These are phyloP conservation scores for Nasturtium officinale DNA, from an alignment of 345 rosid genomes.

Conservation along the genomic window DNA sequence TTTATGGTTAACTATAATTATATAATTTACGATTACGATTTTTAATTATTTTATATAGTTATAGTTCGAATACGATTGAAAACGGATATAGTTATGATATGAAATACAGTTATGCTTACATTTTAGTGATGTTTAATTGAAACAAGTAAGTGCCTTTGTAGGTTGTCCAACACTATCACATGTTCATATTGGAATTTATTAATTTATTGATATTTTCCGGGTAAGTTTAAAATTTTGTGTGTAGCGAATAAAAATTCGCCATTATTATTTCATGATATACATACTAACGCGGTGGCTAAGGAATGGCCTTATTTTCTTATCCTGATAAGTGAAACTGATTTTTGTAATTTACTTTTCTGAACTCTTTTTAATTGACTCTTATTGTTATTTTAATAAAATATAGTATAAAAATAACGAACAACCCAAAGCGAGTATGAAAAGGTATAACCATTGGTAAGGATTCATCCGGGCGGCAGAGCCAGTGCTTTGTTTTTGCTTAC, in stretches of 20 bases:
- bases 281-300: conserved; percentile 21
- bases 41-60: too few relatives aligned
- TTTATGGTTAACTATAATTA: too few relatives aligned
- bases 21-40: too few relatives aligned
- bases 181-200: conserved; percentile 23
- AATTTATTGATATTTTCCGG: not conserved
- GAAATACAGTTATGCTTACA: too few relatives aligned
- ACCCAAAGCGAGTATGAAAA: conserved; percentile 18
- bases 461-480: conserved; percentile 25
- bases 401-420: conserved; percentile 26
- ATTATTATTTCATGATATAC: conserved; percentile 12
- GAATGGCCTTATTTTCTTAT: conserved; percentile 37
- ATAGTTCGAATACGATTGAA: too few relatives aligned
- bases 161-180: not conserved
- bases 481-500: conserved; percentile 2
- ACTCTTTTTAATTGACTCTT: conserved; percentile 29
- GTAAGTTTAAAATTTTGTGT: not conserved
- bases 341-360: conserved; percentile 18
- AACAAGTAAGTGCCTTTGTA: not conserved
- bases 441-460: conserved; percentile 28
- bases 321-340: conserved; percentile 27
- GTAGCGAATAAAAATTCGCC: conserved; percentile 31
- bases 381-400: conserved; percentile 2
- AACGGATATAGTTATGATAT: too few relatives aligned
- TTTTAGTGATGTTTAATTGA: too few relatives aligned